phyloP scores from a whole-genome alignment of 129 eudicot species.

The Chrysanthemum seticuspe region DNA sequence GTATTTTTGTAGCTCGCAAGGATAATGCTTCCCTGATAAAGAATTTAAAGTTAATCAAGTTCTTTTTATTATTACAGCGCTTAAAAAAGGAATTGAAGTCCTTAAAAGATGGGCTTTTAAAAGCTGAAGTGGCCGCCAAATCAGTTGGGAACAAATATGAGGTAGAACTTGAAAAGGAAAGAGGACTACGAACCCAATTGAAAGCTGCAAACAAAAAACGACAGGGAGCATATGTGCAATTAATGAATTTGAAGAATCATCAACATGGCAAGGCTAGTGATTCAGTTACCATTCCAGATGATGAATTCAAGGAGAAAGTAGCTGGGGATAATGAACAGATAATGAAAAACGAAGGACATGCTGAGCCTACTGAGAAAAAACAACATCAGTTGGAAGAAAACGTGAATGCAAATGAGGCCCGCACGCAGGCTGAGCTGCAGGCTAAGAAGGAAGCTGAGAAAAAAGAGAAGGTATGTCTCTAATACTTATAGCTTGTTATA shows the following conservation, averaged over 20 bases:
- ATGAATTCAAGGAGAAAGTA: too few relatives aligned
- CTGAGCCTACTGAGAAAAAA: background rate
- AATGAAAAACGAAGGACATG: too few relatives aligned
- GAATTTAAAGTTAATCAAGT: too few relatives aligned
- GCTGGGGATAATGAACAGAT: too few relatives aligned
- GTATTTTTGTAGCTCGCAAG: too few relatives aligned
- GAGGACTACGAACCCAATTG: conserved; percentile 39
- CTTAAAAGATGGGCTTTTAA: conserved; percentile 38
- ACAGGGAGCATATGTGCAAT: conserved; percentile 40
- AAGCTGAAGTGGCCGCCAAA: conserved; percentile 28
- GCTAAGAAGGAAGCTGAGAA: conserved; percentile 4
- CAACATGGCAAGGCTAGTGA: conserved; percentile 53
- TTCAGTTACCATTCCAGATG: background rate
- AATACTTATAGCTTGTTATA: background rate
- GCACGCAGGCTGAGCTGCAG: background rate
- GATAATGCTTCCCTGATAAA: too few relatives aligned
- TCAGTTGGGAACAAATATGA: conserved; percentile 36
- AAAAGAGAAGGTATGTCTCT: background rate
- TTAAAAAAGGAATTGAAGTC: conserved; percentile 48
- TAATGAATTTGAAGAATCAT: conserved; percentile 35
- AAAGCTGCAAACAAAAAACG: conserved; percentile 45
- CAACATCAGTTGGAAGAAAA: background rate
- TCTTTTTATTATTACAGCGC: conserved; percentile 34
- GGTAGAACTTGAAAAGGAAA: conserved; percentile 35
- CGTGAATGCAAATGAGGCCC: background rate